Evolutionary conservation across 2,329 filamentous ascomycete genomes (phyloP).

Genomic region (Hypoxylon sp.): DNA sequence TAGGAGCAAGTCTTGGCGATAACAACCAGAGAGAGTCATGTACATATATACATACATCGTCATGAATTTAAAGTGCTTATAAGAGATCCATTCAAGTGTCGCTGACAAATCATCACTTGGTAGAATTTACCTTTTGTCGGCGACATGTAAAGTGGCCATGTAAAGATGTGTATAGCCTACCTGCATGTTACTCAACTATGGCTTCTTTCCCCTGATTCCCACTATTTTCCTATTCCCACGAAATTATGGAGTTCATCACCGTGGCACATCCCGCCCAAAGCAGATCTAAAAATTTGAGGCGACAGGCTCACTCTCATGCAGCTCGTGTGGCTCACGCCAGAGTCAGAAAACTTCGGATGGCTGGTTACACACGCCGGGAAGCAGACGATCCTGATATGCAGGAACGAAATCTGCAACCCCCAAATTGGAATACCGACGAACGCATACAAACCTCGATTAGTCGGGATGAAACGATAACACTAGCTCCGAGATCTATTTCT

Average conservation of each 20-base stretch:
- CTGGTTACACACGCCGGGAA: background rate
- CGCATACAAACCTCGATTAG: background rate
- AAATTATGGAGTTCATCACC: background rate
- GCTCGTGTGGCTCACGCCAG: background rate
- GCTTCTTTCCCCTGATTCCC: background rate
- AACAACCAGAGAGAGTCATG: background rate
- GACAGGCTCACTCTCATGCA: background rate
- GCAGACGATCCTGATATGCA: background rate
- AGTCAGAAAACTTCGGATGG: background rate
- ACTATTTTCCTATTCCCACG: background rate
- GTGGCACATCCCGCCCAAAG: background rate
- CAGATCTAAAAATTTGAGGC: background rate
- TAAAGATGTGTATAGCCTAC: background rate
- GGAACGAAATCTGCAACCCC: background rate
- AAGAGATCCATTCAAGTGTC: background rate
- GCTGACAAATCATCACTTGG: background rate
- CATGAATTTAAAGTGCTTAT: background rate
- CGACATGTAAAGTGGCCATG: background rate
- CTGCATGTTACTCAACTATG: background rate
- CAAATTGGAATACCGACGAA: background rate
- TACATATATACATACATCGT: too few species aligned
- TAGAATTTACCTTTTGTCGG: background rate
- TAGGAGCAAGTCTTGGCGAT: constrained; percentile 2
- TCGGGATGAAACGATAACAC: background rate
- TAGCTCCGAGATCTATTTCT: background rate